Evolutionary conservation across 768 basidiomycete species (phyloP).

Genomic region (Trametes sanguinea): DNA sequence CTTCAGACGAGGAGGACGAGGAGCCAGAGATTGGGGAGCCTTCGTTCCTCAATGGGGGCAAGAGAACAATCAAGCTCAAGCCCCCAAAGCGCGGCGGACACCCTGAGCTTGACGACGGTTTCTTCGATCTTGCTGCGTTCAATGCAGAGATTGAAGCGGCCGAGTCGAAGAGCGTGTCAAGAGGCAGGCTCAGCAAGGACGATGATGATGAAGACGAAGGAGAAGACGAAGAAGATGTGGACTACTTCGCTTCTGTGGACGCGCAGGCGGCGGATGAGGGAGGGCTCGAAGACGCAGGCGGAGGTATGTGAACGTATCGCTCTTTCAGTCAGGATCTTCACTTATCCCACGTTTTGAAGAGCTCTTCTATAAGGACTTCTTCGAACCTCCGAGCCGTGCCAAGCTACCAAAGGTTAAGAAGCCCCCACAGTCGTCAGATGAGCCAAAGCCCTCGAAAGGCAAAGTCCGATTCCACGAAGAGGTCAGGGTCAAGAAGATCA

Average conservation of each 20-base stretch:
- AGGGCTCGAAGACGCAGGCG: conserved; percentile 46
- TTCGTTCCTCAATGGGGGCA: conserved; percentile 25
- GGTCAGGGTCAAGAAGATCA: conserved; percentile 82
- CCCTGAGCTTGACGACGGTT: conserved; percentile 78
- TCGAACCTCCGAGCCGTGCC: conserved; percentile 56
- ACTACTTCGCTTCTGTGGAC: conserved; percentile 68
- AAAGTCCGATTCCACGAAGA: conserved; percentile 81
- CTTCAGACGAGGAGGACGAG: conserved; percentile 32
- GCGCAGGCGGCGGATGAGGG: conserved; percentile 42
- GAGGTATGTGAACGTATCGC: conserved; percentile 33
- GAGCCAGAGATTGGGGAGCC: conserved; percentile 33
- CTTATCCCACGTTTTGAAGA: conserved; percentile 42
- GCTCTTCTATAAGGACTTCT: conserved; percentile 77
- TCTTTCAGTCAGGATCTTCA: neutral
- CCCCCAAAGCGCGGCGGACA: conserved; percentile 31
- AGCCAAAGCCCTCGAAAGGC: conserved; percentile 29
- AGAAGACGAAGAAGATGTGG: conserved; percentile 49
- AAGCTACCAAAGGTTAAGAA: conserved; percentile 26
- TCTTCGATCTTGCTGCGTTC: conserved; percentile 87
- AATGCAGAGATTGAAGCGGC: conserved; percentile 82
- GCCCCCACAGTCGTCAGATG: conserved; percentile 10
- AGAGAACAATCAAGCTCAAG: conserved; percentile 25
- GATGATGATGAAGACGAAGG: conserved; percentile 58
- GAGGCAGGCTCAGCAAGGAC: conserved; percentile 56
- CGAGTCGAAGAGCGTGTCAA: conserved; percentile 63